Percentiles rank a stretch among this genome's conserved stretches.
Evolutionary conservation across 768 basidiomycete genomes (phyloP).

Genomic region (Boletus tomentosulus): DNA sequence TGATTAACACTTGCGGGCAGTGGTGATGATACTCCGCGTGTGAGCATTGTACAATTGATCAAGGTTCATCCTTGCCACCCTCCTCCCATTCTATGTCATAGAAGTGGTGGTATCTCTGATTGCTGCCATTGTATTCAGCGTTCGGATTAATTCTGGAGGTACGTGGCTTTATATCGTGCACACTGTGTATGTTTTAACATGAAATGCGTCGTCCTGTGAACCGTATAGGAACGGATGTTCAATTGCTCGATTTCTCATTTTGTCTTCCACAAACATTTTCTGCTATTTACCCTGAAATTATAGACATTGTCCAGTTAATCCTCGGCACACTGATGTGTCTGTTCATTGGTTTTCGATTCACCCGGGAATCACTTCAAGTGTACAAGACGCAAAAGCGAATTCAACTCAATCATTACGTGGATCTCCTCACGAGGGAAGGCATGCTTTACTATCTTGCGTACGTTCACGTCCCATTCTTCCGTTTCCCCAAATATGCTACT

Average conservation of each 20-base stretch:
- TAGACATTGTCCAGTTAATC: neutral
- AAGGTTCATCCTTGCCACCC: neutral
- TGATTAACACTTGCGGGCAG: neutral
- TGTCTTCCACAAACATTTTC: neutral
- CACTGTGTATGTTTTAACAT: neutral
- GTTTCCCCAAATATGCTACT: too few species aligned
- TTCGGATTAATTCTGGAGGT: neutral
- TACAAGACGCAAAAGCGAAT: neutral
- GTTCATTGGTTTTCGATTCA: neutral
- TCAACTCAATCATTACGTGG: neutral
- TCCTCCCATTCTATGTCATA: neutral
- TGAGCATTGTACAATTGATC: neutral
- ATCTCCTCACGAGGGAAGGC: neutral
- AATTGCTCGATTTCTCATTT: neutral
- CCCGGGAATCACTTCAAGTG: neutral
- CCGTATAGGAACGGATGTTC: neutral
- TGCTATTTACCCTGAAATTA: neutral
- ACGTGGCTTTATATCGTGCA: neutral
- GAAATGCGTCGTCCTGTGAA: neutral
- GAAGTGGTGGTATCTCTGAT: neutral
- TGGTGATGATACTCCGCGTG: neutral
- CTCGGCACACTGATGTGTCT: neutral
- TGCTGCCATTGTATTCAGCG: neutral
- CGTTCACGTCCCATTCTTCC: neutral
- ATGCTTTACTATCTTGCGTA: neutral